Base-by-base conservation (phyloP, 169 alveolate genomes). In the Babesia gibsoni region DNA sequence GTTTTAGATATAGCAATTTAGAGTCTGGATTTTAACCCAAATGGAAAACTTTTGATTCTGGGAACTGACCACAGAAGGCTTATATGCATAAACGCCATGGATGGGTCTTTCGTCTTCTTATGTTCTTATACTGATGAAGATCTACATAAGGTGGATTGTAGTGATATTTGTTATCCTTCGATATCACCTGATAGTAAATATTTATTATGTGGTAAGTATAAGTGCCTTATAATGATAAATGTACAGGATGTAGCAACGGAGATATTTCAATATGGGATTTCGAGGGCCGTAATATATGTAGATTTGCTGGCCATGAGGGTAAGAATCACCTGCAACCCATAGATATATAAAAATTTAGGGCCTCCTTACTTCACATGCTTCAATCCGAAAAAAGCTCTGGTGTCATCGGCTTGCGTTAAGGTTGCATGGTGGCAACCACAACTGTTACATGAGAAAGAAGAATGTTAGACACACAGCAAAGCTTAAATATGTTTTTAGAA, bases 341-440 rank as follows among this genome's bases (percentile, higher is more conserved):
- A 10, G 37, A 29, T 20, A 12, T 9, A 6, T 30, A 1, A 8
- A 22, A 23, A 0, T 41, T 3, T 25, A 78, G 87, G 87, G 0
- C 87, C 87, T 2, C 82, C 87, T 20, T 45, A 54, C 22, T 66
- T 78, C 33, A 69, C 67, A 12, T 36, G 69, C 54, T 78, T 78
- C 67, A 78, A 78, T 32, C 87, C 87, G 22, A 41, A 63, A 50
- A 78, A 67, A 59, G 87, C 87, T 0, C 4, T 78, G 32, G 35
- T 78, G n/a, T 58, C 82, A 22, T 78, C 87, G 61, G 87, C 82
- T 48, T 78, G 87, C 68, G 82, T 78, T 43, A 78, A 78, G 27
- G 74, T 78, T 12, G 87, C 87, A 30, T 78, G 81, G 87, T 78
- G 87, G 87, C 81, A 56, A 14, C 87, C 87, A 1, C 36, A 5